phyloP scores from a whole-genome alignment of 352 stramenopile genomes.

The Globisporangium echinulatum region DNA sequence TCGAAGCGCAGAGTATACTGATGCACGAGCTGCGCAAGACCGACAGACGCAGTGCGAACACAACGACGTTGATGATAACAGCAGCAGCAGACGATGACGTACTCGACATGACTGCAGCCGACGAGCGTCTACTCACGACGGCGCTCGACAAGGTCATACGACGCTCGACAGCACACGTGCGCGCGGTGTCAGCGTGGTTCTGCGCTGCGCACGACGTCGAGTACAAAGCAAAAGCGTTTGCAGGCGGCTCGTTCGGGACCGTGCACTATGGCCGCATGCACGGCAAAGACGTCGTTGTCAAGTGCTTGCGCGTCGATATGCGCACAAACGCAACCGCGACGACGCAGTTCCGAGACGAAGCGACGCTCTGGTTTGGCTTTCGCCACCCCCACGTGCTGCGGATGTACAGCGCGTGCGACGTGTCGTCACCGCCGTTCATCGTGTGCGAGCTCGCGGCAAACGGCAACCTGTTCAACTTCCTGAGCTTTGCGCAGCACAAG shows the following conservation, averaged over 20 bases:
- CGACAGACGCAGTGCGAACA: background rate
- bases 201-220: background rate
- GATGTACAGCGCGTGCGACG: background rate
- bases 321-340: background rate
- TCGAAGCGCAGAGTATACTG: background rate
- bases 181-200: background rate
- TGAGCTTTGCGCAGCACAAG: background rate
- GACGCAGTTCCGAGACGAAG: background rate
- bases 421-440: background rate
- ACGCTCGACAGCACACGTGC: background rate
- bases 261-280: background rate
- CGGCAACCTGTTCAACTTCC: background rate
- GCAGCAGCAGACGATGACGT: background rate
- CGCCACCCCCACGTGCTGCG: background rate
- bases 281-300: background rate
- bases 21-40: background rate
- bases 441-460: background rate
- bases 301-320: background rate
- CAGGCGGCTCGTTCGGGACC: background rate
- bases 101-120: too few relatives aligned
- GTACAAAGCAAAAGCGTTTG: background rate
- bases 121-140: background rate
- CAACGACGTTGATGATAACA: background rate
- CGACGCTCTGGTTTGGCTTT: background rate
- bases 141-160: background rate